Evolutionary conservation across 2,329 filamentous ascomycete species (phyloP), one percentile per base, ranked within the genome.

Genomic region (Verticillium isaacii): DNA sequence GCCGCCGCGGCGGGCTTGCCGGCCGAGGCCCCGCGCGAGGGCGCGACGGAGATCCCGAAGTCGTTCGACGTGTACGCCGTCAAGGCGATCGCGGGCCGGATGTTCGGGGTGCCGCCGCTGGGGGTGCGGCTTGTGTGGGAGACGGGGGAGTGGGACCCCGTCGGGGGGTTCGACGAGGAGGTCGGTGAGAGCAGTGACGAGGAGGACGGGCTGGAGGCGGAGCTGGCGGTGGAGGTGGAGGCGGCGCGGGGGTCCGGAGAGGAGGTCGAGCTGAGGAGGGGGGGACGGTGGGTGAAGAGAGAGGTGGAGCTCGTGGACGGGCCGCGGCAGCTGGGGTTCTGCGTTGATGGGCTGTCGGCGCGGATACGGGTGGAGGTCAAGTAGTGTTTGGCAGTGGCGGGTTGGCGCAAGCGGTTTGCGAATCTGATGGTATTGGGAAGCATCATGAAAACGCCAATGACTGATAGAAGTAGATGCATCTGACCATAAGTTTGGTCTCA

Each of bases 71-170:
- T 93, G 6, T 98, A 97, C 69, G 84, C 87, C 3, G 84, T 97
- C 17, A 90, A 95, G 71, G 90, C 91, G 0, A 80, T 96, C 9
- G 89, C 92, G 0, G 89, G 88, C 0, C 88, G 85, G 66, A 73
- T 89, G n/a, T 92, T 96, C 69, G 80, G 76, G 1, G 67, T 90
- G 12, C 75, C 81, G 56, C 90, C 92, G 0, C 79, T 92, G 65
- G 76, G 77, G 52, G 77, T 94, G 63, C 82, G 81, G 50, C 74
- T 98, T 57, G 78, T 95, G 0, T 96, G 92, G 90, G 92, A 97
- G 77, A 97, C 93, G 9, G 91, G 92, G 23, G 93, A 97, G 74
- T 92, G 90, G 86, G 92, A 97, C 73, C 91, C 91, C 0, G 87
- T 92, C 0, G 83, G 83, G 9, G 82, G 84, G 64, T 85, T 86